phyloP scores from a whole-genome alignment of 306 rosid species.

The Abrus pulchellus region DNA sequence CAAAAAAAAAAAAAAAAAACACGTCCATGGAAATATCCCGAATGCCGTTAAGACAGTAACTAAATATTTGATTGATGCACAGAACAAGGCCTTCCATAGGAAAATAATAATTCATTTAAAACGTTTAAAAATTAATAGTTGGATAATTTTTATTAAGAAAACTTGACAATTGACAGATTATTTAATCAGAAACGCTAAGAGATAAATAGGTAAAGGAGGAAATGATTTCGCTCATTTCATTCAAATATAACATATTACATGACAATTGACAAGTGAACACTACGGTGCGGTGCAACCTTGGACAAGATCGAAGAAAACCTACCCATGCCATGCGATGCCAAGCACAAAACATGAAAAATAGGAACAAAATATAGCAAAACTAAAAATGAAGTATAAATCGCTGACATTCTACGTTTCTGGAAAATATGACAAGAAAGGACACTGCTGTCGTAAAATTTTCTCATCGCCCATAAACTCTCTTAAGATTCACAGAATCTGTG shows the following conservation, averaged over 20 bases:
- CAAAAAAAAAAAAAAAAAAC: too few relatives aligned
- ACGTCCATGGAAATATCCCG: too few relatives aligned
- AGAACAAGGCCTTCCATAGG: too few relatives aligned
- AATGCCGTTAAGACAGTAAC: too few relatives aligned
- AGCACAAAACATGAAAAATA: slow-evolving; percentile 33
- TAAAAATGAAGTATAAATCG: slow-evolving; percentile 15
- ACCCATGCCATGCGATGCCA: slow-evolving; percentile 45
- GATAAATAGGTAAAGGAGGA: neutral
- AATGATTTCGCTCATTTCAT: slow-evolving; percentile 7
- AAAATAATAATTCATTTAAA: too few relatives aligned
- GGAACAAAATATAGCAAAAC: neutral
- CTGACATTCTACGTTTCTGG: slow-evolving; percentile 28
- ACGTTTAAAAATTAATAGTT: too few relatives aligned
- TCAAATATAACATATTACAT: slow-evolving; percentile 42
- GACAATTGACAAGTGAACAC: slow-evolving; percentile 6
- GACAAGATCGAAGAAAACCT: slow-evolving; percentile 31
- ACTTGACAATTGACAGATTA: too few relatives aligned
- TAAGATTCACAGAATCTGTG: slow-evolving; percentile 76
- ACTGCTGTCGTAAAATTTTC: slow-evolving; percentile 22
- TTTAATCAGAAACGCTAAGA: neutral
- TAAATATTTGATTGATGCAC: too few relatives aligned
- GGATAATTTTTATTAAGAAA: too few relatives aligned
- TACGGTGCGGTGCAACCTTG: slow-evolving; percentile 36
- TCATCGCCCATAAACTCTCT: neutral
- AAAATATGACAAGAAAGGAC: slow-evolving; percentile 21